These are phyloP conservation scores for Geranomyces variabilis DNA, from an alignment of 192 early-diverging fungal species.

Conservation along the genomic window DNA sequence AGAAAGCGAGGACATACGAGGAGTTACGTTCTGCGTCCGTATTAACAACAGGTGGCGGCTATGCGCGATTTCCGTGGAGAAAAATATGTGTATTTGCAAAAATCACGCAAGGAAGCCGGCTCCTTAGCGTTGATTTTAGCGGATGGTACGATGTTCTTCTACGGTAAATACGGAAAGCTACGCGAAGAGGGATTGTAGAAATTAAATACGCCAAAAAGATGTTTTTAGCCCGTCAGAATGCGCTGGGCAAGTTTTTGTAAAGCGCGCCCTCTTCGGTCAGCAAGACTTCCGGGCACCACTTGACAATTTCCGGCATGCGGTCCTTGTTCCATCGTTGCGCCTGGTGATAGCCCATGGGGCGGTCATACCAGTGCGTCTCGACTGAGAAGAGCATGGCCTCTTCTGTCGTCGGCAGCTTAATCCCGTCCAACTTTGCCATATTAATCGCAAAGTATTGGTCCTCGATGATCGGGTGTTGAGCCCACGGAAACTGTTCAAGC, in stretches of 20 bases:
- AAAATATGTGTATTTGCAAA: no score
- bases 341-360: constrained; percentile 10
- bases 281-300: background rate
- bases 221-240: no score
- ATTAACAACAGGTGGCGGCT: no score
- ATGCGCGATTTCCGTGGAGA: no score
- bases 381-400: constrained; percentile 4
- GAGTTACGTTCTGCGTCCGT: no score
- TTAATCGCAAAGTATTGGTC: background rate
- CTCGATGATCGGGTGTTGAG: background rate
- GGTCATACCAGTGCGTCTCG: constrained; percentile 2
- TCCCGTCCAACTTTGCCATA: background rate
- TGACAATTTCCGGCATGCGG: background rate
- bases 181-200: no score
- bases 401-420: background rate
- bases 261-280: background rate
- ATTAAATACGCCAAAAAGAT: no score
- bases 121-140: no score
- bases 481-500: background rate
- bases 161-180: no score
- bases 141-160: no score
- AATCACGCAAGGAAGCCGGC: no score
- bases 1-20: no score
- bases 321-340: background rate
- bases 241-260: background rate